Conservation (phyloP, 305 asterid genomes). For the Plantago rigida region DNA sequence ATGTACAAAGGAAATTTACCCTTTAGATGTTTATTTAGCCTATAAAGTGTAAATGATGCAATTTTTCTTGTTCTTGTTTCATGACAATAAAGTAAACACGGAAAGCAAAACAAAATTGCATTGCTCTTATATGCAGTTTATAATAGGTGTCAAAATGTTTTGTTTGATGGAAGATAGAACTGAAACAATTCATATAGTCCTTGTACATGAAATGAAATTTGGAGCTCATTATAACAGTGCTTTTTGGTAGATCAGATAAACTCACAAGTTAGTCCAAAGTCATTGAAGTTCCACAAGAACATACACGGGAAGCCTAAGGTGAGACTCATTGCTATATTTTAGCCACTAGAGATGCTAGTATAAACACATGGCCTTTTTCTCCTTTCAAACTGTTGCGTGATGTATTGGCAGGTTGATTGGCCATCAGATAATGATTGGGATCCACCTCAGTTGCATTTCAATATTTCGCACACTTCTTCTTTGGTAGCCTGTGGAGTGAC, state of each 20-base stretch:
- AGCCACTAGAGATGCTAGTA: neutral
- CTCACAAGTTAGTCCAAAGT: constrained; percentile 49
- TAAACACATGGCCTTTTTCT: neutral
- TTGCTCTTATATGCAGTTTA: neutral
- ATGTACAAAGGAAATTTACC: no score
- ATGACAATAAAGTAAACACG: neutral
- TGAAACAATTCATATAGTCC: neutral
- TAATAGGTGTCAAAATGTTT: neutral
- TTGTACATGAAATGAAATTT: constrained; percentile 12
- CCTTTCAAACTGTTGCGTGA: constrained; percentile 12
- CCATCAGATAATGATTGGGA: constrained; percentile 33
- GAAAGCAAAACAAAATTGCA: neutral
- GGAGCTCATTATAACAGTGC: constrained; percentile 25
- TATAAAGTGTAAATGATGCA: no score
- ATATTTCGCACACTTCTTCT: constrained; percentile 79
- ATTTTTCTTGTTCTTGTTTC: neutral
- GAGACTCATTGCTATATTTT: constrained; percentile 14
- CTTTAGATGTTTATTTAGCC: no score
- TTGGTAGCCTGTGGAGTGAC: constrained; percentile 82
- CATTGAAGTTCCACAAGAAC: constrained; percentile 61
- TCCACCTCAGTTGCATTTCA: constrained; percentile 60
- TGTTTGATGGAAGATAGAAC: neutral
- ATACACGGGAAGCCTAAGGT: constrained; percentile 85
- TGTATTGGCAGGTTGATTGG: constrained; percentile 61
- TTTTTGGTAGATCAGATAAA: constrained; percentile 66